Evolutionary conservation across 345 rosid genomes (phyloP).

Genomic region (Pelargonium nanum): DNA sequence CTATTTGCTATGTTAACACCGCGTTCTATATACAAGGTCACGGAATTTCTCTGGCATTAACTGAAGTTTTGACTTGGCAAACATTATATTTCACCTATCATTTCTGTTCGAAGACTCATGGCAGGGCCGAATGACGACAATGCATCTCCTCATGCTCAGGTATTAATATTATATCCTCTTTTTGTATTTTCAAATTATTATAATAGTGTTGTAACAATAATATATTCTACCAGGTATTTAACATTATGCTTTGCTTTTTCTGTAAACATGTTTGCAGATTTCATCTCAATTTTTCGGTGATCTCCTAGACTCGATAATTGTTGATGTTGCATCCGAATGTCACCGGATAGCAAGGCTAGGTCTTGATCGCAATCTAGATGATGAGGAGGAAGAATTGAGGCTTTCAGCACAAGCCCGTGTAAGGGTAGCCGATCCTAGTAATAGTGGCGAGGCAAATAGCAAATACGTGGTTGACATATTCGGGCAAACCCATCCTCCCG

Average conservation of each 20-base stretch:
- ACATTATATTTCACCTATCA: neutral
- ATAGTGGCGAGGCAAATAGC: conserved; percentile 54
- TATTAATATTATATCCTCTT: conserved; percentile 10
- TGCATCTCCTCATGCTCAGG: conserved; percentile 43
- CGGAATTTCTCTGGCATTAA: neutral
- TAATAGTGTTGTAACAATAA: neutral
- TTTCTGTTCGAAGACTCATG: conserved; percentile 22
- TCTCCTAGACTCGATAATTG: conserved; percentile 72
- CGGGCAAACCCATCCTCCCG: conserved; percentile 78
- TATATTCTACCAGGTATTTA: neutral
- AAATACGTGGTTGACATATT: conserved; percentile 83
- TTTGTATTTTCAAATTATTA: neutral
- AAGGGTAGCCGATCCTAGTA: conserved; percentile 60
- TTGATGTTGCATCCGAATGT: conserved; percentile 93
- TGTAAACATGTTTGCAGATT: conserved; percentile 25
- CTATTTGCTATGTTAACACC: neutral
- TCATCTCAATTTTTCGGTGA: conserved; percentile 57
- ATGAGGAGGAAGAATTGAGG: conserved; percentile 79
- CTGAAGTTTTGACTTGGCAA: neutral
- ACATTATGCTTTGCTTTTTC: neutral
- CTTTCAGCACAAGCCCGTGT: conserved; percentile 72
- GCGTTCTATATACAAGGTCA: neutral
- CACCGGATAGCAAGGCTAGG: conserved; percentile 78
- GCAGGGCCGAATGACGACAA: conserved; percentile 43
- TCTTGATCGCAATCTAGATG: conserved; percentile 73